These are phyloP conservation scores for Colletotrichum sp. DNA, from an alignment of 2,329 filamentous ascomycete species.

Conservation along the genomic window DNA sequence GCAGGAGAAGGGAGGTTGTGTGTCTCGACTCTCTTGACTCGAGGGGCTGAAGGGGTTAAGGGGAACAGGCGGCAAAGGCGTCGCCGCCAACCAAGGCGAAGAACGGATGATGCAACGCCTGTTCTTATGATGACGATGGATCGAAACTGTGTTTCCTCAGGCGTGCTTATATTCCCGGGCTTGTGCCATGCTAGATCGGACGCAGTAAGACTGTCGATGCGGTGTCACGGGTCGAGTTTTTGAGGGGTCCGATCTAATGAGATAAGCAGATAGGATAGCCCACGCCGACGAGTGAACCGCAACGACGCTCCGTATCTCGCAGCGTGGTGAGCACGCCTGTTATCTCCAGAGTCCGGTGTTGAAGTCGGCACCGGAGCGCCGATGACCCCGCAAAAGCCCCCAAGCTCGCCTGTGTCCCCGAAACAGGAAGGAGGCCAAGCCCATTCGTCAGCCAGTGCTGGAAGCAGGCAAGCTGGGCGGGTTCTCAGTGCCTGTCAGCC, in stretches of 20 bases:
- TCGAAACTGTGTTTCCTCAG: background rate
- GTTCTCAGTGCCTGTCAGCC: background rate
- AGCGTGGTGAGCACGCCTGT: background rate
- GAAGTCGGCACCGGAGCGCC: slow-evolving; percentile 14
- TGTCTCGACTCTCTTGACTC: background rate
- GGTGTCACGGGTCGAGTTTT: slow-evolving; percentile 1
- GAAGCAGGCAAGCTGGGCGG: background rate
- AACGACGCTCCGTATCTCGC: background rate
- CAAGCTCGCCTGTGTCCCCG: background rate
- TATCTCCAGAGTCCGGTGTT: background rate
- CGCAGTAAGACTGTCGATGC: slow-evolving; percentile 1
- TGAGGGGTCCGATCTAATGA: background rate
- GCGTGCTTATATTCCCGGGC: background rate
- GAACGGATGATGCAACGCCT: background rate
- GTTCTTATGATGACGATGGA: background rate
- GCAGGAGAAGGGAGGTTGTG: background rate
- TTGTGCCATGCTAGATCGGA: background rate
- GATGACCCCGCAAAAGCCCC: slow-evolving; percentile 4
- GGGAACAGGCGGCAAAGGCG: background rate
- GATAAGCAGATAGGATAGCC: background rate
- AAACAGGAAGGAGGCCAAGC: slow-evolving; percentile 16
- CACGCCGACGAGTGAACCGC: background rate
- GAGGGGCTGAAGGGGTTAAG: background rate
- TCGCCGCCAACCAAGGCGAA: background rate
- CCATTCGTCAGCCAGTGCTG: background rate